phyloP scores from a whole-genome alignment of 495 filamentous ascomycete genomes.

The Aspergillus haitiensis region DNA sequence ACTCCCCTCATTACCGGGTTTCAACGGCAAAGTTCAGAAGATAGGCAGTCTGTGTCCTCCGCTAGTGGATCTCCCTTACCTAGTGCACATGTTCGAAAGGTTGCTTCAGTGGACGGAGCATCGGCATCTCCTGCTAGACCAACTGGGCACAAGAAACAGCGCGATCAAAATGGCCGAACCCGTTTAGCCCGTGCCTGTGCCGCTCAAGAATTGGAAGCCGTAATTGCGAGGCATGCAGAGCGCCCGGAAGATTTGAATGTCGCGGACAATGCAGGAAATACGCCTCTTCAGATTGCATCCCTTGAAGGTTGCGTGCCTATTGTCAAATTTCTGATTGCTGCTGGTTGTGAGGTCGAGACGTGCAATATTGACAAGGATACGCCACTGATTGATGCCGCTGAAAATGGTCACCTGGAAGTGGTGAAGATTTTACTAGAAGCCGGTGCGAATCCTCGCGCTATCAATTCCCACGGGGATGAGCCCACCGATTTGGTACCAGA shows the following conservation, averaged over 20 bases:
- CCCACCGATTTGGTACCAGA: constrained; percentile 82
- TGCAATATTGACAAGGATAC: constrained; percentile 87
- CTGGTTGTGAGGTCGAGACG: constrained; percentile 77
- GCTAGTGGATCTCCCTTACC: constrained; percentile 69
- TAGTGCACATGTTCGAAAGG: constrained; percentile 63
- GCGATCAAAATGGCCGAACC: constrained; percentile 83
- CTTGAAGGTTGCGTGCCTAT: constrained; percentile 80
- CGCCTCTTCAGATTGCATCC: constrained; percentile 87
- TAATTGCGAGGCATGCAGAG: constrained; percentile 66
- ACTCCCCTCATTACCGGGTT: constrained; percentile 53
- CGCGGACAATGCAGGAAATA: constrained; percentile 90
- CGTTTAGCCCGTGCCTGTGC: constrained; percentile 81
- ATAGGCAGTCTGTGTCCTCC: constrained; percentile 71
- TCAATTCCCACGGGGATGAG: constrained; percentile 83
- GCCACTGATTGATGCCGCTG: constrained; percentile 90
- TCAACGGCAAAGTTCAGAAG: constrained; percentile 55
- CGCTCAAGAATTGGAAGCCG: constrained; percentile 68
- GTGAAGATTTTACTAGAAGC: constrained; percentile 80
- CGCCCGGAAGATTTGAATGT: constrained; percentile 84
- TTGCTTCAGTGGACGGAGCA: constrained; percentile 57
- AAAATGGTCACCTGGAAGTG: constrained; percentile 90
- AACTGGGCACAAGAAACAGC: constrained; percentile 74
- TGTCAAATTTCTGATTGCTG: constrained; percentile 67
- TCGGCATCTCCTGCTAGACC: constrained; percentile 64
- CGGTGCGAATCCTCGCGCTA: constrained; percentile 83